These are phyloP conservation scores for Ceratobasidium sp. DNA, from an alignment of 1,284 basidiomycete genomes.

Conservation along the genomic window DNA sequence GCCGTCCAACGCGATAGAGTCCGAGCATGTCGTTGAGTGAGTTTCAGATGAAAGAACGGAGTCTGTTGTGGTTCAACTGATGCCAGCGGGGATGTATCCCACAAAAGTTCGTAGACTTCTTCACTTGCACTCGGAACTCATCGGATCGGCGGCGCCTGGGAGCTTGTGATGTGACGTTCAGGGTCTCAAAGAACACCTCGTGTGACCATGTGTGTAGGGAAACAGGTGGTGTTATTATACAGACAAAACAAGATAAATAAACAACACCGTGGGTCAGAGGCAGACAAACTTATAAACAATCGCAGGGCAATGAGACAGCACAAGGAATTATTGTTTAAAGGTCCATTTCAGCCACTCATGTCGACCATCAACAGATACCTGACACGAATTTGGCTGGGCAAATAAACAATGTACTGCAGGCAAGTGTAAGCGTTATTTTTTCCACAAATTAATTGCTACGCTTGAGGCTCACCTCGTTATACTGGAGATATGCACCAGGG, in stretches of 20 bases:
- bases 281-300: neutral
- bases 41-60: conserved; percentile 4
- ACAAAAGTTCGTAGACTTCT: conserved; percentile 13
- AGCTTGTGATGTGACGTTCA: conserved; percentile 14
- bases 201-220: neutral
- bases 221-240: conserved; percentile 23
- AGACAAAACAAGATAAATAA: conserved; percentile 7
- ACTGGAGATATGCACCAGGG: conserved; percentile 44
- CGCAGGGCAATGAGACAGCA: neutral
- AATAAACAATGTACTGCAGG: conserved; percentile 49
- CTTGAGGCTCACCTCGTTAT: conserved; percentile 47
- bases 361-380: conserved; percentile 47
- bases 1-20: conserved; percentile 29
- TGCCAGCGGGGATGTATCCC: conserved; percentile 11
- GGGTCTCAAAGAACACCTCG: neutral
- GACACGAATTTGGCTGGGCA: conserved; percentile 47
- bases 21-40: conserved; percentile 17
- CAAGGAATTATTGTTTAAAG: neutral
- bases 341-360: conserved; percentile 5
- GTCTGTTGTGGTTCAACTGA: neutral
- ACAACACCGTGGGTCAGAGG: neutral
- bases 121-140: conserved; percentile 21
- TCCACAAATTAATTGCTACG: neutral
- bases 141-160: conserved; percentile 30
- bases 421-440: neutral